Evolutionary conservation across 2,329 filamentous ascomycete genomes (phyloP).

Genomic region (Neopestalotiopsis sp.): DNA sequence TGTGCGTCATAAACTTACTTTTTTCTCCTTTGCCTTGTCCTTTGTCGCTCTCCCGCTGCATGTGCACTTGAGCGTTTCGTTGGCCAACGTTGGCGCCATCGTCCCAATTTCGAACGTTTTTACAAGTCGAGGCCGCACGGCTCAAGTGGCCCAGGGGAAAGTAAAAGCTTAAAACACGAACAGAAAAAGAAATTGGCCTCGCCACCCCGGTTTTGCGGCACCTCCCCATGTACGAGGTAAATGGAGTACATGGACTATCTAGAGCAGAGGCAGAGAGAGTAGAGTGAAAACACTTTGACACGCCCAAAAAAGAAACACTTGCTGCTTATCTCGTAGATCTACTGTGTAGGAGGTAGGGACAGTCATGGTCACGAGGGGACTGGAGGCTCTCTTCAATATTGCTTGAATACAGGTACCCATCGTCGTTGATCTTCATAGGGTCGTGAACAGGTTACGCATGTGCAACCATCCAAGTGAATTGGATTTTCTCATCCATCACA

Average conservation of each 20-base stretch:
- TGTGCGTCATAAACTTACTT: neutral
- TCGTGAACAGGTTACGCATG: neutral
- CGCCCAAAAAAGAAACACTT: too few relatives aligned
- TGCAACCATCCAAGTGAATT: neutral
- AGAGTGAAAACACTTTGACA: too few relatives aligned
- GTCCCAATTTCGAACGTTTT: neutral
- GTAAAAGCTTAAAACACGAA: neutral
- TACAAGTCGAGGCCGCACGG: neutral
- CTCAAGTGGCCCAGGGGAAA: neutral
- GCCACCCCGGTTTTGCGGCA: neutral
- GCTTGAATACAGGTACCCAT: too few relatives aligned
- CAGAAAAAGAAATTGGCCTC: neutral
- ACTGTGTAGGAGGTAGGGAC: too few relatives aligned
- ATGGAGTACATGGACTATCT: too few relatives aligned
- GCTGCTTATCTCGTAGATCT: too few relatives aligned
- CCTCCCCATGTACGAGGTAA: neutral
- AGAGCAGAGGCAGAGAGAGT: too few relatives aligned
- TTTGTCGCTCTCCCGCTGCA: slow-evolving; percentile 4
- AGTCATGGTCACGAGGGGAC: too few relatives aligned
- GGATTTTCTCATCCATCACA: neutral
- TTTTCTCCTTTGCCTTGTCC: neutral
- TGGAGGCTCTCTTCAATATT: too few relatives aligned
- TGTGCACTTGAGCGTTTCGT: neutral
- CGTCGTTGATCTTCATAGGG: too few relatives aligned
- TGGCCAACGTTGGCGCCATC: slow-evolving; percentile 7